These are phyloP conservation scores for Leccinum solheimii DNA, from an alignment of 1,284 basidiomycete species.

Conservation along the genomic window DNA sequence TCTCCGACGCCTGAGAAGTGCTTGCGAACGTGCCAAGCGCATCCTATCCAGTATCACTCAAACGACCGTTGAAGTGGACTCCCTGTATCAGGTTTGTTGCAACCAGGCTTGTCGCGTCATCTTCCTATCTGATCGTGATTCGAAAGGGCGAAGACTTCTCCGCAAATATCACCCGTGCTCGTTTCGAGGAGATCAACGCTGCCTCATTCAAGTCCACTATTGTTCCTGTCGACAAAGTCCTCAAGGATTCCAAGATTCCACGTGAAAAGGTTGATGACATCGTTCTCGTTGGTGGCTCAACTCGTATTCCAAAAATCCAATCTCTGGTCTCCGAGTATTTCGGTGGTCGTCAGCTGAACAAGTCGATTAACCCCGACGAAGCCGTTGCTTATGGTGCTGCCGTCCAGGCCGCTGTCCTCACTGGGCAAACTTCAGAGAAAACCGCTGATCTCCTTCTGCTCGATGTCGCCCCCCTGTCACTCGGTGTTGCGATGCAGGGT, in stretches of 20 bases:
- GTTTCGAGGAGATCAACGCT: constrained; percentile 99
- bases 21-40: constrained; percentile 99
- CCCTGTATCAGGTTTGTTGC: constrained; percentile 81
- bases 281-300: constrained; percentile 98
- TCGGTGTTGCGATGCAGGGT: constrained; percentile 98
- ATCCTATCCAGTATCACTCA: constrained; percentile 97
- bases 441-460: constrained; percentile 93
- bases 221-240: constrained; percentile 97
- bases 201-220: constrained; percentile 93
- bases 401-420: constrained; percentile 95
- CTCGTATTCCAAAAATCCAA: constrained; percentile 99
- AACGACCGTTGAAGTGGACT: constrained; percentile 99
- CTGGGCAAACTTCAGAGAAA: constrained; percentile 94
- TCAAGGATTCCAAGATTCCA: constrained; percentile 98
- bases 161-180: constrained; percentile 95
- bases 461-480: constrained; percentile 93
- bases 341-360: constrained; percentile 96
- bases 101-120: not conserved
- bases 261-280: constrained; percentile 99
- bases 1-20: constrained; percentile 90
- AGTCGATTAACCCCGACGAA: constrained; percentile 97
- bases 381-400: constrained; percentile 96
- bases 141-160: constrained; percentile 88
- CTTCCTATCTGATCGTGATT: constrained; percentile 12
- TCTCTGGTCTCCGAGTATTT: constrained; percentile 98